These are phyloP conservation scores for Cyphellophora attinorum DNA, from an alignment of 2,329 filamentous ascomycete genomes.

Conservation along the genomic window DNA sequence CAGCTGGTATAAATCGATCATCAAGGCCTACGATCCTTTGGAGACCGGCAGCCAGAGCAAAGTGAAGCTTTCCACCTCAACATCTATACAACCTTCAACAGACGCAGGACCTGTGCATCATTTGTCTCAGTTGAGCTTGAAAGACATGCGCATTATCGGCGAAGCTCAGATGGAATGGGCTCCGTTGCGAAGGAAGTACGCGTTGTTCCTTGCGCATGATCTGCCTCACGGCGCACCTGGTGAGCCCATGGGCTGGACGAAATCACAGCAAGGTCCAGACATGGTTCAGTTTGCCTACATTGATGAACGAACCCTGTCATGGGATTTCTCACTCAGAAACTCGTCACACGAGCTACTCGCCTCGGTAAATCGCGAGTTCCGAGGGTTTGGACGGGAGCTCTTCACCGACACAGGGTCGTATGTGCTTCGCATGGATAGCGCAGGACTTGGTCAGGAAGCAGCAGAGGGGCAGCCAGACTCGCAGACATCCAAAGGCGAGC, in stretches of 20 bases:
- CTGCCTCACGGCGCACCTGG: conserved; percentile 15
- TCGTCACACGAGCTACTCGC: conserved; percentile 44
- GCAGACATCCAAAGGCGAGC: conserved; percentile 22
- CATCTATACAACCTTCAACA: conserved; percentile 16
- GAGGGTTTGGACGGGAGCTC: conserved; percentile 52
- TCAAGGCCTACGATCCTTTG: conserved; percentile 46
- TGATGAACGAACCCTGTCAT: conserved; percentile 53
- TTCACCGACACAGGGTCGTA: conserved; percentile 60
- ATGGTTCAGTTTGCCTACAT: conserved; percentile 52
- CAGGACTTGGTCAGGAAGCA: conserved; percentile 30
- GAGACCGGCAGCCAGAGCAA: conserved; percentile 23
- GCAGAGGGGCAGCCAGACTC: conserved; percentile 28
- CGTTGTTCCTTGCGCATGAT: conserved; percentile 50
- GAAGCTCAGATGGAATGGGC: conserved; percentile 57
- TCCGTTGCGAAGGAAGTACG: conserved; percentile 53
- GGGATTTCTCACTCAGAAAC: conserved; percentile 52
- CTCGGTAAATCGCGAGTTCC: conserved; percentile 55
- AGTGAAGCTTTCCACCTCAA: conserved; percentile 22
- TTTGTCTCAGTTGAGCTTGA: conserved; percentile 44
- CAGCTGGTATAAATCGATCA: conserved; percentile 52
- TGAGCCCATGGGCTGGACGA: conserved; percentile 16
- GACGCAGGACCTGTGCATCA: conserved; percentile 34
- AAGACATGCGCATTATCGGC: conserved; percentile 53
- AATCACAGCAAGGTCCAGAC: conserved; percentile 20
- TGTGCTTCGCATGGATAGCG: conserved; percentile 55